These are phyloP conservation scores for Nepenthes gracilis DNA, from an alignment of 148 eudicot species.

Conservation along the genomic window DNA sequence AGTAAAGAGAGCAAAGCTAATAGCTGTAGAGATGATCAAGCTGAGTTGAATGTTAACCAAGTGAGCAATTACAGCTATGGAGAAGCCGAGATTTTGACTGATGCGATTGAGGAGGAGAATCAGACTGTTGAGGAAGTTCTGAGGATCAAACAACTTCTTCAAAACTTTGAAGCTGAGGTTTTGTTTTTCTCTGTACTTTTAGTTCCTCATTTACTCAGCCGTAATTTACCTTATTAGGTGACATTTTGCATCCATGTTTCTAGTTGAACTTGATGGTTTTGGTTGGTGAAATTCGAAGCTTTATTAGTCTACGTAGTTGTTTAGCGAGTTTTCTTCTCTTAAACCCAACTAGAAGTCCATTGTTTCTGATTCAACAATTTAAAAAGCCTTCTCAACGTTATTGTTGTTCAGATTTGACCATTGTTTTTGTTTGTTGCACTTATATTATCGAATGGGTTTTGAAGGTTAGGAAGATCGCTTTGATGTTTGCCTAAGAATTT, in stretches of 20 bases:
- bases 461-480: neutral
- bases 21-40: slow-evolving; percentile 3
- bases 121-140: slow-evolving; percentile 50
- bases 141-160: slow-evolving; percentile 69
- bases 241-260: neutral
- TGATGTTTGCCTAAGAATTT: neutral
- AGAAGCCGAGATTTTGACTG: slow-evolving; percentile 53
- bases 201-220: slow-evolving; percentile 3
- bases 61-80: slow-evolving; percentile 46
- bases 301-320: no score
- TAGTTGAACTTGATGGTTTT: neutral
- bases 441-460: no score
- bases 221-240: neutral
- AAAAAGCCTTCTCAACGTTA: no score
- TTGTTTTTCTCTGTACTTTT: neutral
- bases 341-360: no score
- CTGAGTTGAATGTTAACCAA: slow-evolving; percentile 22
- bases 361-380: no score
- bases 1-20: slow-evolving; percentile 6
- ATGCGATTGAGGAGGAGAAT: slow-evolving; percentile 67
- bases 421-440: no score
- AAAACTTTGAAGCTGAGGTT: slow-evolving; percentile 63
- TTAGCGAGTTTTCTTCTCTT: no score
- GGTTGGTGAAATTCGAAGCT: no score
- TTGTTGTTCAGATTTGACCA: no score